Evolutionary conservation across 208 protist species (phyloP).

Genomic region (Trypanosoma brucei): DNA sequence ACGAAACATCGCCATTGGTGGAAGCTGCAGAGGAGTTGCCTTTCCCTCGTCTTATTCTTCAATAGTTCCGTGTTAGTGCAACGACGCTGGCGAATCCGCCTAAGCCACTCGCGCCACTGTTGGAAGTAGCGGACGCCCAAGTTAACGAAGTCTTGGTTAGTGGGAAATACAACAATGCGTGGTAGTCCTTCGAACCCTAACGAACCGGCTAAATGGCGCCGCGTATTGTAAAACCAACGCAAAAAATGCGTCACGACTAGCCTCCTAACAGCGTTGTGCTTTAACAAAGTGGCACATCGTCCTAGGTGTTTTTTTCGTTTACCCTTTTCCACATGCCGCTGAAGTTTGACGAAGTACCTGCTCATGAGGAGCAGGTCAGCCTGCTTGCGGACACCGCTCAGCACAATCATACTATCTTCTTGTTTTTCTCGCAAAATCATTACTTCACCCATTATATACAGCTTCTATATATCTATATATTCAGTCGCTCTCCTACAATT

Average conservation of each 20-base stretch:
- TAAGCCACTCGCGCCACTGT: constrained; percentile 49
- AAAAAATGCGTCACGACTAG: constrained; percentile 45
- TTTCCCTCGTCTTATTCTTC: constrained; percentile 32
- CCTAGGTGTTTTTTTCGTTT: constrained; percentile 49
- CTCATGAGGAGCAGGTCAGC: constrained; percentile 23
- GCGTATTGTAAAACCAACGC: constrained; percentile 56
- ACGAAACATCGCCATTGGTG: constrained; percentile 10
- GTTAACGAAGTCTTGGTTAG: constrained; percentile 47
- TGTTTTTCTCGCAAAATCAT: not conserved
- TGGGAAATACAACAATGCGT: constrained; percentile 49
- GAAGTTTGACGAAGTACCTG: constrained; percentile 34
- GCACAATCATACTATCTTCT: not conserved
- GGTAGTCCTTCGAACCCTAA: constrained; percentile 18
- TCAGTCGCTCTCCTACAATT: too few relatives aligned
- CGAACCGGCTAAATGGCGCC: constrained; percentile 15
- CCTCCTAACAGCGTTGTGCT: constrained; percentile 39
- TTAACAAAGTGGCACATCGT: constrained; percentile 59
- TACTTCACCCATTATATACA: not conserved
- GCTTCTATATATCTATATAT: too few relatives aligned
- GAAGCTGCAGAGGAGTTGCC: constrained; percentile 20
- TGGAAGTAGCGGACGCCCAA: constrained; percentile 55
- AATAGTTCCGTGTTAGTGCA: constrained; percentile 42
- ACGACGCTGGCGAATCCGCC: constrained; percentile 41
- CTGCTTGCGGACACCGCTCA: constrained; percentile 8
- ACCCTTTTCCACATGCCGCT: constrained; percentile 24